Conservation (phyloP, 2,329 filamentous ascomycete genomes). For the Scedosporium boydii region DNA sequence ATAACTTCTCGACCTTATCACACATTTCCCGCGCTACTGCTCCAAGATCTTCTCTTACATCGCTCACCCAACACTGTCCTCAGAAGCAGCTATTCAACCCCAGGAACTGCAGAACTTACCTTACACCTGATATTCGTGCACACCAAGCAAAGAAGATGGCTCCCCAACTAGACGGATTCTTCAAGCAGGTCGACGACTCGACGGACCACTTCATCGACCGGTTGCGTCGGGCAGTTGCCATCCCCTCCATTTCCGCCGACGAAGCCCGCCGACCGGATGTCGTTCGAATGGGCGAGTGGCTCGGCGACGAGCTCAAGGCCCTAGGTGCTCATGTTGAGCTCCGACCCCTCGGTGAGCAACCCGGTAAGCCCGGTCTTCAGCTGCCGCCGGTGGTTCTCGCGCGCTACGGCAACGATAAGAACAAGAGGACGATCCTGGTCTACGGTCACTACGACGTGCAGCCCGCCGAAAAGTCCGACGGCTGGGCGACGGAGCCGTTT, state of each 20-base stretch:
- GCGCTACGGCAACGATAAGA: constrained; percentile 84
- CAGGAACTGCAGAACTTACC: constrained; percentile 27
- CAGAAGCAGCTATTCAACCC: constrained; percentile 7
- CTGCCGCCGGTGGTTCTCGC: constrained; percentile 88
- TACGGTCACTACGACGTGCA: constrained; percentile 99
- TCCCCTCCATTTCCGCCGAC: constrained; percentile 90
- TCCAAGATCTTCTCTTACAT: not conserved
- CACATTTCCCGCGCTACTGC: not conserved
- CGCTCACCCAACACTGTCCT: constrained; percentile 1
- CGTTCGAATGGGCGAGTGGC: constrained; percentile 90
- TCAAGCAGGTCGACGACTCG: constrained; percentile 79
- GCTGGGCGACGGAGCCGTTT: constrained; percentile 94
- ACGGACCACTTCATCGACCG: constrained; percentile 80
- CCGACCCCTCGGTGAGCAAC: constrained; percentile 82
- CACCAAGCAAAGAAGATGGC: constrained; percentile 72
- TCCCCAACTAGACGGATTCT: constrained; percentile 82
- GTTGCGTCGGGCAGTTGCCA: constrained; percentile 84
- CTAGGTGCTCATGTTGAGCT: constrained; percentile 84
- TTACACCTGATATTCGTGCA: constrained; percentile 40
- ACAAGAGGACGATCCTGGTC: constrained; percentile 89
- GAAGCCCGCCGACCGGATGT: constrained; percentile 85
- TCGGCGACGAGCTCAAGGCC: constrained; percentile 70
- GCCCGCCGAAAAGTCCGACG: constrained; percentile 84
- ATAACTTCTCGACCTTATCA: constrained; percentile 6
- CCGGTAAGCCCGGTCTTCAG: constrained; percentile 79